A percentile compares a stretch with the other conserved stretches of the same genome.
Evolutionary conservation across 2,329 filamentous ascomycete species (phyloP).

Genomic region (Xylaria sp.): DNA sequence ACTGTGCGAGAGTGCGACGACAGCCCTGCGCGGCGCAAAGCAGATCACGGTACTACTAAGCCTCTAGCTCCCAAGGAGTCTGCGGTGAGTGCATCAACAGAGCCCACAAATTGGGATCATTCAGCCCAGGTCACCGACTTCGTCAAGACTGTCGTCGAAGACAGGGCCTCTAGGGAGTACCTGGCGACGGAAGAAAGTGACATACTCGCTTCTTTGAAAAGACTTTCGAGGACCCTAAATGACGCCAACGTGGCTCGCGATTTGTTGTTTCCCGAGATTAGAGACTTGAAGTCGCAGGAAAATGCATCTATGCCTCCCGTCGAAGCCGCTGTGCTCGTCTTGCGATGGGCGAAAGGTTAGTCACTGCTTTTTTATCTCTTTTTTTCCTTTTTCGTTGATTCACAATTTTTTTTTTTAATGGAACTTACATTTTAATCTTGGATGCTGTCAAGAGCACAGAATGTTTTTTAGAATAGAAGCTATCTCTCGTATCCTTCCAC

Average conservation of each 20-base stretch:
- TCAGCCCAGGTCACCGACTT: slow-evolving; percentile 51
- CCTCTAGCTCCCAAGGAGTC: not conserved
- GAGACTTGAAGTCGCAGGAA: slow-evolving; percentile 24
- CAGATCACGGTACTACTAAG: not conserved
- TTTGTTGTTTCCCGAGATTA: slow-evolving; percentile 17
- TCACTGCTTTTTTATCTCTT: not conserved
- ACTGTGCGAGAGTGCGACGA: not conserved
- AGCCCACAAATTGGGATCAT: slow-evolving; percentile 48
- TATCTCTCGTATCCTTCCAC: slow-evolving; percentile 50
- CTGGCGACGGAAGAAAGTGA: slow-evolving; percentile 24
- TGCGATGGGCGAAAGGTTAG: slow-evolving; percentile 51
- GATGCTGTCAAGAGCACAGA: slow-evolving; percentile 42
- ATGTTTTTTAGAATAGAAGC: slow-evolving; percentile 45
- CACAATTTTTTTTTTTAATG: not conserved
- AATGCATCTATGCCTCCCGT: slow-evolving; percentile 45
- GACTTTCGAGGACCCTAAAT: slow-evolving; percentile 30
- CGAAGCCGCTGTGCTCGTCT: slow-evolving; percentile 43
- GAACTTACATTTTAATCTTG: slow-evolving; percentile 20
- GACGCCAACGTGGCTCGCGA: slow-evolving; percentile 13
- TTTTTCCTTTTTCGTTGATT: not conserved
- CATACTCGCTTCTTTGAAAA: slow-evolving; percentile 33
- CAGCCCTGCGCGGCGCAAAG: not conserved
- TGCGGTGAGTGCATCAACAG: not conserved
- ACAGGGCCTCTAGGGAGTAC: slow-evolving; percentile 28
- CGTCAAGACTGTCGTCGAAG: slow-evolving; percentile 44